phyloP scores from a whole-genome alignment of 2,329 filamentous ascomycete genomes.

The Penicillium brevicompactum region DNA sequence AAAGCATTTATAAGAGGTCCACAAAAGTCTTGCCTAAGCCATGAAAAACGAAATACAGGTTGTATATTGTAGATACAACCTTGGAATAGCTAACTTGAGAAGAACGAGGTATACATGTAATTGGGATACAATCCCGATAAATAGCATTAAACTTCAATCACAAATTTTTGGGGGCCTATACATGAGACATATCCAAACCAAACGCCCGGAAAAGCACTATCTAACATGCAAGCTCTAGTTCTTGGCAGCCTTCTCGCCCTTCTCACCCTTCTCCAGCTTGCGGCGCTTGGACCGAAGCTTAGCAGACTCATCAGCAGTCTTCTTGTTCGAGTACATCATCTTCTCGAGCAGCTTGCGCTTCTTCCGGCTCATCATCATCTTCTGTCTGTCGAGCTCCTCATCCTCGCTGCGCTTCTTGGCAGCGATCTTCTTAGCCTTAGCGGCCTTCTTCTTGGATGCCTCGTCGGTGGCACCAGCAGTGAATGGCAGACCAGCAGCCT shows the following conservation, averaged over 20 bases:
- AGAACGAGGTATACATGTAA: conserved; percentile 3
- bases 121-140: conserved; percentile 3
- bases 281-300: conserved; percentile 86
- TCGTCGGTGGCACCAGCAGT: conserved; percentile 55
- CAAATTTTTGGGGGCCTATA: conserved; percentile 32
- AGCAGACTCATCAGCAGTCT: conserved; percentile 87
- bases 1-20: too few species aligned
- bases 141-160: conserved; percentile 15
- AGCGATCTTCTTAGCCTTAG: conserved; percentile 70
- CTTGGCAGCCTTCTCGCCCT: conserved; percentile 1
- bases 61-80: too few species aligned
- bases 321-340: conserved; percentile 94
- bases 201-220: conserved; percentile 23
- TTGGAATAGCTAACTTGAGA: too few species aligned
- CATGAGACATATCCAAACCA: conserved; percentile 29
- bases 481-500: conserved; percentile 70
- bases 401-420: conserved; percentile 68
- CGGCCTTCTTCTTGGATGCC: conserved; percentile 68
- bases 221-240: conserved; percentile 11
- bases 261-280: conserved; percentile 69
- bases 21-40: too few species aligned
- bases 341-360: conserved; percentile 97
- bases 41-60: too few species aligned
- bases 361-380: conserved; percentile 98
- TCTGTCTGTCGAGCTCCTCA: conserved; percentile 87